phyloP scores from a whole-genome alignment of 179 eudicot species.

The Actinidia polygama region DNA sequence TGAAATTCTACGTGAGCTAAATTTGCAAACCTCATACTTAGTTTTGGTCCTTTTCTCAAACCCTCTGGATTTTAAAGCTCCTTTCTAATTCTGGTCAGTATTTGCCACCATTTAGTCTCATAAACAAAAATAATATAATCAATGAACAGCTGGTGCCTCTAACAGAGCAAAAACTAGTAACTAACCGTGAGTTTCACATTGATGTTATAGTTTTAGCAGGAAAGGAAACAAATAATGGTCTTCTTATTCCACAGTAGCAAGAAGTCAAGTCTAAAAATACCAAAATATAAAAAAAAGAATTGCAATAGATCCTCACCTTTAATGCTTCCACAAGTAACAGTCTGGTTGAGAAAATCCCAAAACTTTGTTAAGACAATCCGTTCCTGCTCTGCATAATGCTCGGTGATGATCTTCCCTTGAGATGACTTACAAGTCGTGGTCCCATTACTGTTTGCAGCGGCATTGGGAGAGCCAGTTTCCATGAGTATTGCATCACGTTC shows the following conservation, averaged over 20 bases:
- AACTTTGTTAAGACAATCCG: conserved; percentile 75
- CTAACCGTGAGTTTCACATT: background rate
- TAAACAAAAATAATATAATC: background rate
- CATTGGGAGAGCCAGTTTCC: conserved; percentile 56
- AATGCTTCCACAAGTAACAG: conserved; percentile 78
- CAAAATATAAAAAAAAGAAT: no score
- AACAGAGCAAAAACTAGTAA: background rate
- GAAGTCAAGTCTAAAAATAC: background rate
- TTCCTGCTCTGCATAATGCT: conserved; percentile 85
- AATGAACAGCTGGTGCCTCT: background rate
- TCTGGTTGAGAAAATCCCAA: conserved; percentile 86
- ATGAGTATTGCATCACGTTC: conserved; percentile 79
- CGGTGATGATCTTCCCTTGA: conserved; percentile 47
- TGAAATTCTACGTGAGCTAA: background rate
- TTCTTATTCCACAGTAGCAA: background rate
- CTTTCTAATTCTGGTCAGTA: background rate
- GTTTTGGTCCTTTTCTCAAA: background rate
- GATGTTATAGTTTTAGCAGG: background rate
- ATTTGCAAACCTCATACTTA: background rate
- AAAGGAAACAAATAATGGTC: background rate
- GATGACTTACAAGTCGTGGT: conserved; percentile 49
- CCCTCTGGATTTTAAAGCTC: background rate
- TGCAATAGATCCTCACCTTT: conserved; percentile 56
- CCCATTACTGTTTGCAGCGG: conserved; percentile 34
- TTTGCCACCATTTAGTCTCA: background rate